Percentiles rank a stretch among this genome's conserved stretches.
These are phyloP conservation scores for Phyllosticta capitalensis DNA, from an alignment of 2,329 filamentous ascomycete species.

Conservation along the genomic window DNA sequence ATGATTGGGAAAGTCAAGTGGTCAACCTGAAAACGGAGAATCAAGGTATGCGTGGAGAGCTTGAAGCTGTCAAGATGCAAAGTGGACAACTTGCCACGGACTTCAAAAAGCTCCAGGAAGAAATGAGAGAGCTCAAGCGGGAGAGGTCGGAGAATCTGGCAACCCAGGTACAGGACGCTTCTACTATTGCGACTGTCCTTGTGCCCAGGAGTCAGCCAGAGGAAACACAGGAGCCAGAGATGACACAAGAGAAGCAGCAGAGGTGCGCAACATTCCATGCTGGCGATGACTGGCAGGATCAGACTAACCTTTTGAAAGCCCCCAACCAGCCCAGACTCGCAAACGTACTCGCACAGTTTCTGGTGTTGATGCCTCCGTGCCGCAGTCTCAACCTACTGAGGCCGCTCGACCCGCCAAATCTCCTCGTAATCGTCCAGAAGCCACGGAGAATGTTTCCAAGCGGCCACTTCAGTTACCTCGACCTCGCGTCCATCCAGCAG, in stretches of 20 bases:
- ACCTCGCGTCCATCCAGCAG: too few relatives aligned
- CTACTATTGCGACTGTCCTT: not conserved
- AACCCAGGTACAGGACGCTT: not conserved
- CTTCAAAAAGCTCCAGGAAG: not conserved
- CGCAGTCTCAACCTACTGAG: not conserved
- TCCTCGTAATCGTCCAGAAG: not conserved
- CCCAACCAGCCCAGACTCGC: not conserved
- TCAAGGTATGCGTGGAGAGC: slow-evolving; percentile 13
- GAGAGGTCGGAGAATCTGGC: not conserved
- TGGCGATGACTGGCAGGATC: not conserved
- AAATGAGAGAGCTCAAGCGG: not conserved
- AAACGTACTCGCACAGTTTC: not conserved
- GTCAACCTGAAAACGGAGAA: slow-evolving; percentile 12
- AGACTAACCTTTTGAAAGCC: not conserved
- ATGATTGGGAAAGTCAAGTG: not conserved
- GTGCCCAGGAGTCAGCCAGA: not conserved
- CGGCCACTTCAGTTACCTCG: too few relatives aligned
- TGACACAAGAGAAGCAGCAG: not conserved
- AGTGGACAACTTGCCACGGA: not conserved
- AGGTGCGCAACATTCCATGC: not conserved
- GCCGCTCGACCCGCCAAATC: not conserved
- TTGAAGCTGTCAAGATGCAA: not conserved
- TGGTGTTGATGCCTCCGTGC: not conserved
- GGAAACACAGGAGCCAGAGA: not conserved
- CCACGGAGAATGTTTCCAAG: too few relatives aligned